A percentile compares a stretch with the other conserved stretches of the same genome.
Conservation (phyloP, 2,329 filamentous ascomycete species). For the Ophiobolus disseminans region DNA sequence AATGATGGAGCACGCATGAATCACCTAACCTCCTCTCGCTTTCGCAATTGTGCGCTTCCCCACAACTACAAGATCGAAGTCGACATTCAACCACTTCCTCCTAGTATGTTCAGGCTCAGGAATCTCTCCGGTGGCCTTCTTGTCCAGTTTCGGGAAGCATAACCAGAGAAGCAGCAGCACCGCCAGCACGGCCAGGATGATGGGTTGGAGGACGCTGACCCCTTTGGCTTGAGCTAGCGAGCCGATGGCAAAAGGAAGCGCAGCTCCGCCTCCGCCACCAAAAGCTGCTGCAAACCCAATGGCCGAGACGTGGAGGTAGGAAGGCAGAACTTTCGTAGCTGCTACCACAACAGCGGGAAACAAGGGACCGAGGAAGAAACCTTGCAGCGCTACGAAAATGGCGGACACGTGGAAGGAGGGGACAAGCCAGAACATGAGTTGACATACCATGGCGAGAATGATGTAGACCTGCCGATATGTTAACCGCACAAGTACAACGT, state of each 20-base stretch:
- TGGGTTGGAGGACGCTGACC: conserved; percentile 64
- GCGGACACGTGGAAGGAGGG: conserved; percentile 74
- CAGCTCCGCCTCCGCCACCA: conserved; percentile 73
- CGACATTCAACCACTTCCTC: conserved; percentile 24
- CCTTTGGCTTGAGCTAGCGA: conserved; percentile 67
- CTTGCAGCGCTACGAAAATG: conserved; percentile 72
- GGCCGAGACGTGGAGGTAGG: conserved; percentile 74
- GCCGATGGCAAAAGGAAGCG: conserved; percentile 68
- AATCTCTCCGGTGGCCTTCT: conserved; percentile 10
- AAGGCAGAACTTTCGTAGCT: conserved; percentile 73
- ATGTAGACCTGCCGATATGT: conserved; percentile 65
- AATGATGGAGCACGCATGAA: not conserved
- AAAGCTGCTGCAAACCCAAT: conserved; percentile 81
- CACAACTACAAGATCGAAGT: conserved; percentile 27
- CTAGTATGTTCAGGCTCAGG: not conserved
- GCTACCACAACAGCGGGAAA: conserved; percentile 76
- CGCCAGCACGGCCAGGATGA: conserved; percentile 60
- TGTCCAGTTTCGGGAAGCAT: conserved; percentile 27
- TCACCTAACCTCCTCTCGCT: conserved; percentile 7
- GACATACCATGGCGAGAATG: conserved; percentile 63
- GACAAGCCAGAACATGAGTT: conserved; percentile 79
- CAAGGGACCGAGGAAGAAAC: conserved; percentile 78
- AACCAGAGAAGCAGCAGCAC: conserved; percentile 60
- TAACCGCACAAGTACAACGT: conserved; percentile 25
- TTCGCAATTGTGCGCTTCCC: conserved; percentile 24